Conservation (phyloP, 2,329 filamentous ascomycete genomes). For the Dothideomycetidae sp. region DNA sequence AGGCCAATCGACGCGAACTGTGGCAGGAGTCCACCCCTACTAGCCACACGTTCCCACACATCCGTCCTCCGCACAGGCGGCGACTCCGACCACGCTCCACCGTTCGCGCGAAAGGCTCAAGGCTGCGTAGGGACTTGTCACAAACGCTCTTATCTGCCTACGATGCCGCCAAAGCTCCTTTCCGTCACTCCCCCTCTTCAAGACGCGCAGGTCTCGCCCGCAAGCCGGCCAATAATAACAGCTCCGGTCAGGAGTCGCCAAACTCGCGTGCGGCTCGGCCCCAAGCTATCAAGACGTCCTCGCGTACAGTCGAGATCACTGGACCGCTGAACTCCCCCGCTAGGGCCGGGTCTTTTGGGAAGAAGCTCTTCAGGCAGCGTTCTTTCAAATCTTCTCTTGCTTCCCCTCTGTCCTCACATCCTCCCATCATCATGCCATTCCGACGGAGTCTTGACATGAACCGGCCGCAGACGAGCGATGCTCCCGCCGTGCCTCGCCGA, state of each 20-base stretch:
- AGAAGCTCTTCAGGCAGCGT: conserved; percentile 16
- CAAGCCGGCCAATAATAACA: neutral
- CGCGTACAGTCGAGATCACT: conserved; percentile 7
- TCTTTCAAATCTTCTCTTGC: conserved; percentile 7
- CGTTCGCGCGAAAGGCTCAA: conserved; percentile 4
- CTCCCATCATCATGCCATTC: conserved; percentile 23
- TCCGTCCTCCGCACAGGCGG: conserved; percentile 4
- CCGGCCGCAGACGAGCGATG: conserved; percentile 3
- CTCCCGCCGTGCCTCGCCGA: conserved; percentile 9
- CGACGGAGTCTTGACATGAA: conserved; percentile 8
- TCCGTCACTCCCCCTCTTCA: neutral
- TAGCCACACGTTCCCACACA: conserved; percentile 5
- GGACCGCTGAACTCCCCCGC: conserved; percentile 17
- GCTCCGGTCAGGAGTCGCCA: neutral
- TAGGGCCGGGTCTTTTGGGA: conserved; percentile 25
- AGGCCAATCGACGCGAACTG: conserved; percentile 5
- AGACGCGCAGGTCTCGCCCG: neutral
- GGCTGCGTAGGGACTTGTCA: conserved; percentile 5
- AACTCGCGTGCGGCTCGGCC: neutral
- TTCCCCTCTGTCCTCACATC: conserved; percentile 6
- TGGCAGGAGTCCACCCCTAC: conserved; percentile 8
- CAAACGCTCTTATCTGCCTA: conserved; percentile 8
- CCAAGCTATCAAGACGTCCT: neutral
- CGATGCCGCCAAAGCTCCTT: conserved; percentile 8
- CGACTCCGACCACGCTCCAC: conserved; percentile 5